A percentile compares a stretch with the other conserved stretches of the same genome.
phyloP scores from a whole-genome alignment of 1,284 basidiomycete species.

The Leccinum subrobustum region DNA sequence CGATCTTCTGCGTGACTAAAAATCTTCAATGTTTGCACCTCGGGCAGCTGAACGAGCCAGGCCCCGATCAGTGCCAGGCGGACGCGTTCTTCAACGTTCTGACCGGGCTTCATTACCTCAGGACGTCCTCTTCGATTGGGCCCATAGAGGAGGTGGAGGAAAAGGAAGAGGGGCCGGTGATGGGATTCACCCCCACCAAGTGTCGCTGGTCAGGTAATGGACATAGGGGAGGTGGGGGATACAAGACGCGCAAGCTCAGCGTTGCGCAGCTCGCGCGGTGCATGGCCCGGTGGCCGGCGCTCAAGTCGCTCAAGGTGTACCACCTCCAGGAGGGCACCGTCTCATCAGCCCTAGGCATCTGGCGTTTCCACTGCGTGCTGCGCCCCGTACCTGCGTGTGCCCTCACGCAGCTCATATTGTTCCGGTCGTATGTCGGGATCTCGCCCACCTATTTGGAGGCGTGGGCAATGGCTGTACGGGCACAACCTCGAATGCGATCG shows the following conservation, averaged over 20 bases:
- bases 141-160: neutral
- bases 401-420: slow-evolving; percentile 22
- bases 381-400: slow-evolving; percentile 16
- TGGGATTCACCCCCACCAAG: too few species aligned
- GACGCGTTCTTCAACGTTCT: slow-evolving; percentile 14
- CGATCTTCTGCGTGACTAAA: slow-evolving; percentile 23
- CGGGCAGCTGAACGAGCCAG: slow-evolving; percentile 8
- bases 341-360: slow-evolving; percentile 6
- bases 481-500: neutral
- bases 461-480: neutral
- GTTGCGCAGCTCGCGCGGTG: too few species aligned
- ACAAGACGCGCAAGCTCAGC: too few species aligned
- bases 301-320: slow-evolving; percentile 12
- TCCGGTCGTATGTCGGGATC: slow-evolving; percentile 18
- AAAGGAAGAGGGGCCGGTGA: too few species aligned
- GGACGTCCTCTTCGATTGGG: slow-evolving; percentile 17
- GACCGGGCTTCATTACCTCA: slow-evolving; percentile 8
- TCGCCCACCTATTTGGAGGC: slow-evolving; percentile 16
- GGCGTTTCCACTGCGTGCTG: slow-evolving; percentile 12
- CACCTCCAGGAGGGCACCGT: slow-evolving; percentile 15
- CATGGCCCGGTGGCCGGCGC: slow-evolving; percentile 7
- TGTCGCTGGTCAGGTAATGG: too few species aligned
- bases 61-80: slow-evolving; percentile 1
- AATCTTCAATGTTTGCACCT: slow-evolving; percentile 18
- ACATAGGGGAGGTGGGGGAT: too few species aligned